Evolutionary conservation across 192 early-diverging fungal species (phyloP).

Genomic region (Backusella mclennaniae): DNA sequence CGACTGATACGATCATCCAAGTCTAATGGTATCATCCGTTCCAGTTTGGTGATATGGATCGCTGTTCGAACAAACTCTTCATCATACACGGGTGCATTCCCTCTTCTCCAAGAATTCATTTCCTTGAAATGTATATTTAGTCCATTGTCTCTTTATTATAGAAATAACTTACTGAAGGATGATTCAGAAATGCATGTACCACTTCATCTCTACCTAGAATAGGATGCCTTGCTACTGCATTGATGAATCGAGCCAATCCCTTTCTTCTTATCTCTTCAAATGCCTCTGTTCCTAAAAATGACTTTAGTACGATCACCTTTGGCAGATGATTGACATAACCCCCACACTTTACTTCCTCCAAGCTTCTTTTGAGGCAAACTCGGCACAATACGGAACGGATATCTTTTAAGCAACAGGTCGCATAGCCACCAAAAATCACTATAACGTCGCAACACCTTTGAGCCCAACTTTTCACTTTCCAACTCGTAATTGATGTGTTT

Average conservation of each 20-base stretch:
- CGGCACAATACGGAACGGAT: constrained; percentile 81
- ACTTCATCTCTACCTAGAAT: constrained; percentile 61
- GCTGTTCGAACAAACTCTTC: constrained; percentile 49
- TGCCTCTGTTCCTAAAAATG: constrained; percentile 41
- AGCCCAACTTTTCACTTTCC: constrained; percentile 60
- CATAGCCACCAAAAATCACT: constrained; percentile 92
- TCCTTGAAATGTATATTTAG: constrained; percentile 34
- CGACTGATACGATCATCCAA: constrained; percentile 47
- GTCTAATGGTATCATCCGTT: constrained; percentile 48
- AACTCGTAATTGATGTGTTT: constrained; percentile 91
- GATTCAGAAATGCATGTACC: constrained; percentile 63
- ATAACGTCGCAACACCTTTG: constrained; percentile 76
- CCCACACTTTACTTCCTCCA: constrained; percentile 54
- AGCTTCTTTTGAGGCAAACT: constrained; percentile 88
- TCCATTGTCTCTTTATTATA: no score
- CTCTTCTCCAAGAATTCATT: constrained; percentile 47
- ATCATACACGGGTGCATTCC: constrained; percentile 43
- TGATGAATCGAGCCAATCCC: constrained; percentile 70
- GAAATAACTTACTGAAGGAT: constrained; percentile 49
- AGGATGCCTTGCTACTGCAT: constrained; percentile 73
- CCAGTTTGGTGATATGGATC: constrained; percentile 26
- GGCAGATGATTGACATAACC: no score
- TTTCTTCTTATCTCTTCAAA: constrained; percentile 72
- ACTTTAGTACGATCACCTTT: no score
- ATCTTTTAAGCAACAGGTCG: constrained; percentile 73